Percentiles rank a stretch among this genome's conserved stretches.
phyloP scores from a whole-genome alignment of 1,284 basidiomycete genomes.

The Cryptococcus depauperatus region DNA sequence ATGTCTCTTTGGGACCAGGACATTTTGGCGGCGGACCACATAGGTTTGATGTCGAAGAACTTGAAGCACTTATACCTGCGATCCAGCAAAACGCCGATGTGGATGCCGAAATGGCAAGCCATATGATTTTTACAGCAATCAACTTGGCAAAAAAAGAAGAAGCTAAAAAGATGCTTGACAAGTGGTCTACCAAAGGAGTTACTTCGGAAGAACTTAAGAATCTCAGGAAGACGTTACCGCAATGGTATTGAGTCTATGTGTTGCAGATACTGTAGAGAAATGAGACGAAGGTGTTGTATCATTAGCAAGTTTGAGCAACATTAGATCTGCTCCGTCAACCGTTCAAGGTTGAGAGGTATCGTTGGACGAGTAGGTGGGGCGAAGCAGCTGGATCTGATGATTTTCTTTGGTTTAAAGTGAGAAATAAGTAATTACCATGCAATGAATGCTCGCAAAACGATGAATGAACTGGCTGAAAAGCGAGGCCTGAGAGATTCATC shows the following conservation, averaged over 20 bases:
- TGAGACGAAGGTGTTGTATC: neutral
- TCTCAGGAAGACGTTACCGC: slow-evolving; percentile 1
- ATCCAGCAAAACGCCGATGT: slow-evolving; percentile 1
- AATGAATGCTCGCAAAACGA: no score
- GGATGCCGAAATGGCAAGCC: slow-evolving; percentile 2
- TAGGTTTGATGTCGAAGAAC: slow-evolving; percentile 1
- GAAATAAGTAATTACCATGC: no score
- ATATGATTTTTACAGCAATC: slow-evolving; percentile 7
- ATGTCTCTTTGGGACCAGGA: slow-evolving; percentile 7
- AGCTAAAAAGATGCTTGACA: slow-evolving; percentile 1
- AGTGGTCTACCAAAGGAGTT: slow-evolving; percentile 4
- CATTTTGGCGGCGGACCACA: slow-evolving; percentile 8
- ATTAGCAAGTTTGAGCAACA: no score
- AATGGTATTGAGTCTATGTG: slow-evolving; percentile 10
- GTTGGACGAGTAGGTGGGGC: no score
- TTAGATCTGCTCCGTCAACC: no score
- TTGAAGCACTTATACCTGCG: neutral
- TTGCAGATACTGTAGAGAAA: neutral
- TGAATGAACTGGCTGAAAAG: no score
- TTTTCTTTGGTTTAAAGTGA: no score
- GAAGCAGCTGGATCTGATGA: no score
- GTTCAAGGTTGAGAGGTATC: no score
- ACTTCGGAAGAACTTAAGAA: slow-evolving; percentile 3
- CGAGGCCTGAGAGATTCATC: no score
- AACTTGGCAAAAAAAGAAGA: slow-evolving; percentile 2